Evolutionary conservation across 805 yeast genomes (phyloP).

Genomic region (Wickerhamomyces silvicola): DNA sequence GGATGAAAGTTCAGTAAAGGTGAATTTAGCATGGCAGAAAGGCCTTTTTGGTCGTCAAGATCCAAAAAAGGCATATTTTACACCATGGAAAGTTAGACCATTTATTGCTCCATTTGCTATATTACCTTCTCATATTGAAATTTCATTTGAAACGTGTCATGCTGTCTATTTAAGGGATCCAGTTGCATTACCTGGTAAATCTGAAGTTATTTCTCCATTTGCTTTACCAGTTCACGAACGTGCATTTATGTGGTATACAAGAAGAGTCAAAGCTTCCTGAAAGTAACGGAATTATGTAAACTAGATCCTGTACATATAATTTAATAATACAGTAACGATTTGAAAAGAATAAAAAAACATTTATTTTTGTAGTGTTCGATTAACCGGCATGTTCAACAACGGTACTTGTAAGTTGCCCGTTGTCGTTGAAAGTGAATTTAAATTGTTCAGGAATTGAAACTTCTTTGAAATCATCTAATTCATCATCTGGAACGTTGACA

Average conservation of each 20-base stretch:
- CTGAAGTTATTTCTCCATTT: slow-evolving; percentile 92
- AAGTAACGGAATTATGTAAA: too few species aligned
- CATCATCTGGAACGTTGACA: slow-evolving; percentile 71
- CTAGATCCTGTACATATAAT: too few species aligned
- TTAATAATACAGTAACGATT: too few species aligned
- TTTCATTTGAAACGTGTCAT: slow-evolving; percentile 87
- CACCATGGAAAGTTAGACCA: slow-evolving; percentile 96
- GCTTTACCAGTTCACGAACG: slow-evolving; percentile 78
- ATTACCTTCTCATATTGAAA: slow-evolving; percentile 85
- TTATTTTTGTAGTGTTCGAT: slow-evolving; percentile 2
- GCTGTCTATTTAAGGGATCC: slow-evolving; percentile 97
- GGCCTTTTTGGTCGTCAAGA: slow-evolving; percentile 75
- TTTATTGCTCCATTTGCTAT: slow-evolving; percentile 90
- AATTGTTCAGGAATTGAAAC: slow-evolving; percentile 89
- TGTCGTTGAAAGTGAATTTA: slow-evolving; percentile 53
- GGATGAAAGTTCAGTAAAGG: slow-evolving; percentile 43
- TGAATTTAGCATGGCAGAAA: slow-evolving; percentile 76
- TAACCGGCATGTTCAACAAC: slow-evolving; percentile 83
- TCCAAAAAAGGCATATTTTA: slow-evolving; percentile 75
- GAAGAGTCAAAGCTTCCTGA: slow-evolving; percentile 47
- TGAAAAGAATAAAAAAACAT: not conserved
- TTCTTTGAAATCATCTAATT: slow-evolving; percentile 70
- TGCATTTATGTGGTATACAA: slow-evolving; percentile 89
- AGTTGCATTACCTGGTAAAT: slow-evolving; percentile 92
- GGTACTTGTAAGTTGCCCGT: slow-evolving; percentile 57